A percentile compares a stretch with the other conserved stretches of the same genome.
Evolutionary conservation across 2,329 filamentous ascomycete genomes (phyloP).

Genomic region (Thelonectria olida): DNA sequence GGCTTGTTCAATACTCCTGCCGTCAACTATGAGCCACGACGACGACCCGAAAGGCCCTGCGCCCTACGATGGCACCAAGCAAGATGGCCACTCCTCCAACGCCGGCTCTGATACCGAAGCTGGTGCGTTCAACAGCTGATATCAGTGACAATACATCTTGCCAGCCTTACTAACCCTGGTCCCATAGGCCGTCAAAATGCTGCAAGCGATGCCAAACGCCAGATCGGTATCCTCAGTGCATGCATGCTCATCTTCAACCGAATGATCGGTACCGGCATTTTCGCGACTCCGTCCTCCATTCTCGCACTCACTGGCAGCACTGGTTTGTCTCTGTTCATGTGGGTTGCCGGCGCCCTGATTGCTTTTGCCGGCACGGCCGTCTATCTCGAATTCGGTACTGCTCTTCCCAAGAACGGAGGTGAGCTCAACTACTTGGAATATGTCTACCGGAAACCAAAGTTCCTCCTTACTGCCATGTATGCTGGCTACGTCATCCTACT

Average conservation of each 20-base stretch:
- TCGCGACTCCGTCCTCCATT: conserved; percentile 69
- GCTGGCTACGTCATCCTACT: conserved; percentile 70
- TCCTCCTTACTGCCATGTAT: conserved; percentile 69
- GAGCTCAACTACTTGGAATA: conserved; percentile 76
- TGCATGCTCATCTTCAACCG: conserved; percentile 71
- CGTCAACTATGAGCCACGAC: conserved; percentile 34
- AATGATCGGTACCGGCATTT: conserved; percentile 74
- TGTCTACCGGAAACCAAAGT: conserved; percentile 68
- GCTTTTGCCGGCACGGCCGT: conserved; percentile 70
- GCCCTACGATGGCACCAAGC: conserved; percentile 22
- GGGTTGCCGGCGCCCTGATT: conserved; percentile 70
- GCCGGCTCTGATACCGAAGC: conserved; percentile 33
- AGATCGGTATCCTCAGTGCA: conserved; percentile 65
- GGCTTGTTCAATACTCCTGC: neutral
- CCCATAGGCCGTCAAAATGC: conserved; percentile 44
- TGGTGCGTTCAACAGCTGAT: conserved; percentile 24
- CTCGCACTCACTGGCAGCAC: conserved; percentile 66
- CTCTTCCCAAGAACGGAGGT: conserved; percentile 70
- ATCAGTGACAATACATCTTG: neutral
- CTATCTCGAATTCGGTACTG: conserved; percentile 73
- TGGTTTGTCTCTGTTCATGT: conserved; percentile 70
- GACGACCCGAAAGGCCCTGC: conserved; percentile 27
- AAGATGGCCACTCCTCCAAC: conserved; percentile 24
- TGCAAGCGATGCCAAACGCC: conserved; percentile 59
- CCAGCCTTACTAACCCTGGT: neutral